A percentile compares a stretch with the other conserved stretches of the same genome.
Evolutionary conservation across 176 grass and related monocot species (phyloP).

Genomic region (Oryza coarctata): DNA sequence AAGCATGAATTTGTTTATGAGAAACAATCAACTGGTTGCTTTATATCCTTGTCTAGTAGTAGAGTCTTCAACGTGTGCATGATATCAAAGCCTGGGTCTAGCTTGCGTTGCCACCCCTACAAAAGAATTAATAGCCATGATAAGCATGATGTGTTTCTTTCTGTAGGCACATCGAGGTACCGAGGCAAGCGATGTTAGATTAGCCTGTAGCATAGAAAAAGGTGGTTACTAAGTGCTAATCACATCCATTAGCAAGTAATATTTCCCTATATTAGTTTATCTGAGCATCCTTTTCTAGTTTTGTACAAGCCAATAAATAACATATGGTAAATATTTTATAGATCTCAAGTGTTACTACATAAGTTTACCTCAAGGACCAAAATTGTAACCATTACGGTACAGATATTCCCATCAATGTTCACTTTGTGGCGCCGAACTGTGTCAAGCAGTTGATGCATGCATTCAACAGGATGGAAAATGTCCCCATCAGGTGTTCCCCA

Average conservation of each 20-base stretch:
- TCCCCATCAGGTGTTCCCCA: constrained; percentile 89
- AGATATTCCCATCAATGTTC: constrained; percentile 95
- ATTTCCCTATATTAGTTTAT: background rate
- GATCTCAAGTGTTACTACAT: constrained; percentile 8
- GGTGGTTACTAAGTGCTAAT: background rate
- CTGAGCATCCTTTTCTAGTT: background rate
- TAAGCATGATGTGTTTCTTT: constrained; percentile 11
- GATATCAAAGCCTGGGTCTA: constrained; percentile 89
- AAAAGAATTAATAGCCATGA: constrained; percentile 40
- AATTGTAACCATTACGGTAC: constrained; percentile 93
- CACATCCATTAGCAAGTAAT: background rate
- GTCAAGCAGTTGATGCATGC: constrained; percentile 93
- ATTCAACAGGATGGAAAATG: constrained; percentile 77
- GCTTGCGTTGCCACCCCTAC: constrained; percentile 92
- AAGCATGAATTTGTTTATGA: constrained; percentile 34
- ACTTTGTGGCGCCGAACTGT: constrained; percentile 83
- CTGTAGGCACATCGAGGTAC: constrained; percentile 1
- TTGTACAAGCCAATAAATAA: background rate
- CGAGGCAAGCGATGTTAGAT: background rate
- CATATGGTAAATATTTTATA: background rate
- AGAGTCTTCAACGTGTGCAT: constrained; percentile 83
- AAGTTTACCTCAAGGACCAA: constrained; percentile 88
- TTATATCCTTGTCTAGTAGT: constrained; percentile 70
- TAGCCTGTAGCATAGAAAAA: constrained; percentile 33
- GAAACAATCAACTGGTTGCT: constrained; percentile 77